Percentiles rank a stretch among this genome's conserved stretches.
These are phyloP conservation scores for Nicotiana sylvestris DNA, from an alignment of 257 asterid species.

Conservation along the genomic window DNA sequence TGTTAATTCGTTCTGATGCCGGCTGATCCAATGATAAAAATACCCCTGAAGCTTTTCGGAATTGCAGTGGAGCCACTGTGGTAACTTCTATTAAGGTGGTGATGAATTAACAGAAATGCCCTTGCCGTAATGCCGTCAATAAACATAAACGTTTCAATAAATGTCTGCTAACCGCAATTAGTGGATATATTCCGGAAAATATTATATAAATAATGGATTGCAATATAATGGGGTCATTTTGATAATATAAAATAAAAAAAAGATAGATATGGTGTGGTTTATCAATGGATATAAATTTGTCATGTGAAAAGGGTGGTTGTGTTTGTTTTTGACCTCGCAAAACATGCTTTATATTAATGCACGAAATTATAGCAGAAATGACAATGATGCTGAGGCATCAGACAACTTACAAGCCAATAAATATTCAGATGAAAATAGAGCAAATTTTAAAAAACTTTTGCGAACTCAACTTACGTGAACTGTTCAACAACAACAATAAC, in stretches of 20 bases:
- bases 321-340: too few species aligned
- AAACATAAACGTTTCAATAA: background rate
- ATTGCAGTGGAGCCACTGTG: background rate
- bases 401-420: too few species aligned
- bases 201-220: background rate
- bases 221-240: background rate
- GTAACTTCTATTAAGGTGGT: background rate
- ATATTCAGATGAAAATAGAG: background rate
- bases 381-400: too few species aligned
- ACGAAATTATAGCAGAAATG: too few species aligned
- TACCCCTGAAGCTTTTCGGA: background rate
- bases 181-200: background rate
- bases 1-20: background rate
- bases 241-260: background rate
- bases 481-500: too few species aligned
- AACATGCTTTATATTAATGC: too few species aligned
- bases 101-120: background rate
- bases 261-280: too few species aligned
- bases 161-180: background rate
- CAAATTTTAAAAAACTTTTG: too few species aligned
- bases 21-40: slow-evolving; percentile 7
- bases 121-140: background rate
- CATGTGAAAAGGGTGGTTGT: too few species aligned
- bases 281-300: too few species aligned
- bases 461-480: background rate